Base-by-base conservation (phyloP, 345 rosid genomes). In the Theobroma cacao region DNA sequence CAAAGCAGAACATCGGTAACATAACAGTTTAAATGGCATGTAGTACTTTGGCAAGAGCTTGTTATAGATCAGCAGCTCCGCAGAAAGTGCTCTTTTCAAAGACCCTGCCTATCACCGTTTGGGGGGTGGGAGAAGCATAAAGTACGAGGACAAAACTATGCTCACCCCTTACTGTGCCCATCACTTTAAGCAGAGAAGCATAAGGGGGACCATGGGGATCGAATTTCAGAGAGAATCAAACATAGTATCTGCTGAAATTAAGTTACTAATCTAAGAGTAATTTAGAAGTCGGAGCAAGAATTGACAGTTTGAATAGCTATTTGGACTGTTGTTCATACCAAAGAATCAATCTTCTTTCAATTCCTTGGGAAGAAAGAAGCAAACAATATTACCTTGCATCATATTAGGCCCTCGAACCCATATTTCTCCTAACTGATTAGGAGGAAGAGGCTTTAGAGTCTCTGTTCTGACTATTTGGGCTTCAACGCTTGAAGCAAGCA, bases 351-450 rank as follows among this genome's bases (percentile, higher is more conserved):
- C 69, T 64, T 9, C n/a, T 41, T 68, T 45, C 36, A 68, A 14
- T 45, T 45, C 53, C 34, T 67, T 38, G 1, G 53, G 52, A 52
- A 59, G 67, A 3, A 56, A 59, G 26, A 68, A 53, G 72, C 47
- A 55, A 11, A 59, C n/a, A 18, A 71, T 28, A 24, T 7, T 85
- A 94, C 97, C 98, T 92, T 75, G 84, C 98, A 90, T 96, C 94
- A 92, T 88, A 82, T 92, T 96, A 48, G 93, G 92, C 24, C 99
- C 98, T 64, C 98, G 91, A 80, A 90, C 93, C 94, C 91, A 92
- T 31, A 92, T 85, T 84, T 96, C 99, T 1, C 99, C 98, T 5
- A 79, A 7, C 43, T 92, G 94, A 56, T 78, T 90, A 20, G 97
- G 99, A 81, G 97, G 93, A 62, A 91, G 94, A 79, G 88, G 88